These are phyloP conservation scores for Mortierella antarctica DNA, from an alignment of 192 early-diverging fungal genomes.

Conservation along the genomic window DNA sequence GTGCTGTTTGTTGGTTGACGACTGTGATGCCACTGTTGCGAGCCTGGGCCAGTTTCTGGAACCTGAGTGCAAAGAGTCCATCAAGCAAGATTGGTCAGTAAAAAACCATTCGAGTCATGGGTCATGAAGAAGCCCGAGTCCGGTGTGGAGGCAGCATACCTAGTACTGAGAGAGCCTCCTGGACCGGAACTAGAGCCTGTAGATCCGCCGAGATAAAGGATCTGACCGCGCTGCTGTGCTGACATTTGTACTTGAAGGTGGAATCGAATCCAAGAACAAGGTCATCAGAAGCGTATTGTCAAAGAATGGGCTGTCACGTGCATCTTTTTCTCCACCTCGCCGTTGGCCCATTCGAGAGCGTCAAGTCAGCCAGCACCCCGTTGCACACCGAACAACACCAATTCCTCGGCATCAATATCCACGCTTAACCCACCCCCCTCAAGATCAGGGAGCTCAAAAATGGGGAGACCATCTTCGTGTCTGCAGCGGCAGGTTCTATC, in stretches of 20 bases:
- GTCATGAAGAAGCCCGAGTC: background rate
- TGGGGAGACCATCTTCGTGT: no score
- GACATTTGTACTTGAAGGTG: slow-evolving; percentile 14
- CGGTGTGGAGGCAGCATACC: slow-evolving; percentile 6
- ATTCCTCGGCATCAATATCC: no score
- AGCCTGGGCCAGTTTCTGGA: slow-evolving; percentile 35
- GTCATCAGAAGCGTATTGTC: background rate
- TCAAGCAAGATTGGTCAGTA: background rate
- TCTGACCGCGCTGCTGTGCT: slow-evolving; percentile 33
- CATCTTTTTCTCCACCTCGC: no score
- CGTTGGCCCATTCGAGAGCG: no score
- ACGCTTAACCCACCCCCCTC: no score
- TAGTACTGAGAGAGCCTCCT: slow-evolving; percentile 44
- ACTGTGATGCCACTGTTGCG: slow-evolving; percentile 30
- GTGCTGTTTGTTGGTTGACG: slow-evolving; percentile 21
- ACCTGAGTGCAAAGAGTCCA: slow-evolving; percentile 11
- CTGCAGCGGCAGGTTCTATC: no score
- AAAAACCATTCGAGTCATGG: no score
- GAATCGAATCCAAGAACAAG: background rate
- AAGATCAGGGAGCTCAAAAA: no score
- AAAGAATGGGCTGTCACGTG: no score
- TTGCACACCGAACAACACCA: no score
- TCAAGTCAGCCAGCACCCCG: no score
- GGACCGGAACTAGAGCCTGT: slow-evolving; percentile 8
- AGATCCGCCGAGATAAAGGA: slow-evolving; percentile 39